Conservation (phyloP, 1,284 basidiomycete species). For the Sanguinoderma infundibulare region DNA sequence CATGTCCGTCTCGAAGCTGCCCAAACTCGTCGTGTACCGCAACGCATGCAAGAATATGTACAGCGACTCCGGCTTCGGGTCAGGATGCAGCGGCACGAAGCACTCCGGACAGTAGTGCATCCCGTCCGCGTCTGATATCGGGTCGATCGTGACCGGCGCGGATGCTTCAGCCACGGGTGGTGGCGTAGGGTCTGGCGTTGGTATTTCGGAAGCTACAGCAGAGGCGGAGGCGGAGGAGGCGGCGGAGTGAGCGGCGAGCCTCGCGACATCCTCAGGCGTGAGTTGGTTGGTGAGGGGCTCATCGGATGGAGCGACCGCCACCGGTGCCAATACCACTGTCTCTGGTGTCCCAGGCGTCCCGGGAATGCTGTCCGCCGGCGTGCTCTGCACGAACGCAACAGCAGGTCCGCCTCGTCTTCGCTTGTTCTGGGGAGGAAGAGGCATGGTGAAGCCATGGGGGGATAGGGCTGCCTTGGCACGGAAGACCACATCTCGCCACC, state of each 20-base stretch:
- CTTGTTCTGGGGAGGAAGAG: conserved; percentile 60
- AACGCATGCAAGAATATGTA: conserved; percentile 95
- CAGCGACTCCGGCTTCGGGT: conserved; percentile 87
- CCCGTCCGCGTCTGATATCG: conserved; percentile 15
- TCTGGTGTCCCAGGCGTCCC: not conserved
- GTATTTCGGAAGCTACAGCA: not conserved
- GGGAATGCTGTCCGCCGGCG: not conserved
- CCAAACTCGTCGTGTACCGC: conserved; percentile 79
- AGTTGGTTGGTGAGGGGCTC: conserved; percentile 39
- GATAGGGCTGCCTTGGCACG: conserved; percentile 66
- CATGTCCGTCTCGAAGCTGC: conserved; percentile 75
- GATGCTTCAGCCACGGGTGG: conserved; percentile 4
- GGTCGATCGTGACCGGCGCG: conserved; percentile 7
- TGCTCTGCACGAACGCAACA: not conserved
- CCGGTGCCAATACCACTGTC: not conserved
- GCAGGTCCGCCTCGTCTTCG: conserved; percentile 58
- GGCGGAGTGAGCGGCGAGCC: conserved; percentile 23
- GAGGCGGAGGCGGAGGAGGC: not conserved
- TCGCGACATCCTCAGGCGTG: conserved; percentile 45
- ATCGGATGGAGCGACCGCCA: not conserved
- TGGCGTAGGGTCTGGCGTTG: conserved; percentile 8
- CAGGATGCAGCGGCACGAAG: conserved; percentile 88
- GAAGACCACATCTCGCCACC: conserved; percentile 87
- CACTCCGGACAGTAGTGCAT: conserved; percentile 81
- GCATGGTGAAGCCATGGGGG: conserved; percentile 51